These are phyloP conservation scores for Pharus latifolius DNA, from an alignment of 176 grass and related monocot genomes.

Conservation along the genomic window DNA sequence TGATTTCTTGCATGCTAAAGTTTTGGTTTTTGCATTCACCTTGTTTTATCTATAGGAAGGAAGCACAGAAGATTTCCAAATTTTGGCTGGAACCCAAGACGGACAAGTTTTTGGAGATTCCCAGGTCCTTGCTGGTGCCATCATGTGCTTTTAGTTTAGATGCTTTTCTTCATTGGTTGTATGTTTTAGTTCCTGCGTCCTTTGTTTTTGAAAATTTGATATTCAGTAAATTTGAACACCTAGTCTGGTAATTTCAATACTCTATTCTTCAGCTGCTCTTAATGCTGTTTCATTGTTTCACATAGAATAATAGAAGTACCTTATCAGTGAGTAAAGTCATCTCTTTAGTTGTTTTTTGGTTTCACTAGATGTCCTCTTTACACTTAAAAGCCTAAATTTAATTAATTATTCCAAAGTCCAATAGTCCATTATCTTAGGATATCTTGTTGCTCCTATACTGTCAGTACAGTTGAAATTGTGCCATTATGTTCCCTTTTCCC, in stretches of 20 bases:
- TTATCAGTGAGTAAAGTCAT: neutral
- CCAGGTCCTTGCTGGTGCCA: conserved; percentile 42
- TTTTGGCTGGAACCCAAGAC: conserved; percentile 79
- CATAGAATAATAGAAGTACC: neutral
- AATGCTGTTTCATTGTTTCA: neutral
- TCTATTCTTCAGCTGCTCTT: no score
- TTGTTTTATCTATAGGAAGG: conserved; percentile 68
- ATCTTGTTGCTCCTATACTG: neutral
- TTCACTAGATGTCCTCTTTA: neutral
- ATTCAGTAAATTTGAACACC: neutral
- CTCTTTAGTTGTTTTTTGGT: neutral
- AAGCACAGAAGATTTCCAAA: conserved; percentile 62
- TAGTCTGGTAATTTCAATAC: neutral
- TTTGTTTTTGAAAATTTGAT: neutral
- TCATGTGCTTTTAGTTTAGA: neutral
- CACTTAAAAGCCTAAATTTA: neutral
- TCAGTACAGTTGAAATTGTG: neutral
- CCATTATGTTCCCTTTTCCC: neutral
- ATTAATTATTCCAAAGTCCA: neutral
- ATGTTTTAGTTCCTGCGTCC: neutral
- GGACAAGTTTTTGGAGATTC: conserved; percentile 69
- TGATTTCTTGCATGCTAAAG: conserved; percentile 4
- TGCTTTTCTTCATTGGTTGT: neutral
- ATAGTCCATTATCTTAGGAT: neutral
- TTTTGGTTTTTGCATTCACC: conserved; percentile 7